Percentiles rank a stretch among this genome's conserved stretches.
phyloP scores from a whole-genome alignment of 176 grass and related monocot genomes.

The Poa pratensis region DNA sequence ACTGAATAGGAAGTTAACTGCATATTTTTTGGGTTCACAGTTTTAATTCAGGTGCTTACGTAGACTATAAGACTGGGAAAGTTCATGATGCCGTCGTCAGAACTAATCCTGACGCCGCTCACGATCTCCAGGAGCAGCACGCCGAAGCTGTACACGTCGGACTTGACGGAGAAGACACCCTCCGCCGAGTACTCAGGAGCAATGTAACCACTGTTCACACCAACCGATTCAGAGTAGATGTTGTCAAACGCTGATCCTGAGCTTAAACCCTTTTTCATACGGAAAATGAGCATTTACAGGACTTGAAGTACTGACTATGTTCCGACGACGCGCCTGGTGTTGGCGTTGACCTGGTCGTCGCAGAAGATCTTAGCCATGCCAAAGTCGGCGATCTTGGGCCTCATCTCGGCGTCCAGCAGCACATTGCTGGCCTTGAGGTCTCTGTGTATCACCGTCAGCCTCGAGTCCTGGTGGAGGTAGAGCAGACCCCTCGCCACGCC shows the following conservation, averaged over 20 bases:
- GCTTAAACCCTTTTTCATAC: neutral
- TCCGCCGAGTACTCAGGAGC: conserved; percentile 66
- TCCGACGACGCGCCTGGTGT: conserved; percentile 61
- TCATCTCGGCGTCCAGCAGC: conserved; percentile 56
- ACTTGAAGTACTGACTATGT: conserved; percentile 58
- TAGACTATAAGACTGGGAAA: conserved; percentile 61
- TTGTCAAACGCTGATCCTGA: neutral
- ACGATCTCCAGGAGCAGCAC: conserved; percentile 64
- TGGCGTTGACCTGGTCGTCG: conserved; percentile 60
- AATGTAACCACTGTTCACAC: conserved; percentile 64
- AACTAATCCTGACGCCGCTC: conserved; percentile 57
- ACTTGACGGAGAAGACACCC: conserved; percentile 64
- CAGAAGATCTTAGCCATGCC: conserved; percentile 79
- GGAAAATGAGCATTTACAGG: neutral
- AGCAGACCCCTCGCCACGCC: conserved; percentile 62
- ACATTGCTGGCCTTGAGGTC: conserved; percentile 71
- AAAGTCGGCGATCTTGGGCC: conserved; percentile 69
- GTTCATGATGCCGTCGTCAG: conserved; percentile 37
- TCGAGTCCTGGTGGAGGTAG: conserved; percentile 73
- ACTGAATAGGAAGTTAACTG: neutral
- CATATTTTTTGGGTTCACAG: neutral
- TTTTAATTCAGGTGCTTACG: conserved; percentile 42
- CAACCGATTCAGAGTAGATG: neutral
- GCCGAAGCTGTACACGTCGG: conserved; percentile 75
- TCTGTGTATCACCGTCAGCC: conserved; percentile 64